phyloP scores from a whole-genome alignment of 176 grass and related monocot genomes.

The Chrysopogon serrulatus region DNA sequence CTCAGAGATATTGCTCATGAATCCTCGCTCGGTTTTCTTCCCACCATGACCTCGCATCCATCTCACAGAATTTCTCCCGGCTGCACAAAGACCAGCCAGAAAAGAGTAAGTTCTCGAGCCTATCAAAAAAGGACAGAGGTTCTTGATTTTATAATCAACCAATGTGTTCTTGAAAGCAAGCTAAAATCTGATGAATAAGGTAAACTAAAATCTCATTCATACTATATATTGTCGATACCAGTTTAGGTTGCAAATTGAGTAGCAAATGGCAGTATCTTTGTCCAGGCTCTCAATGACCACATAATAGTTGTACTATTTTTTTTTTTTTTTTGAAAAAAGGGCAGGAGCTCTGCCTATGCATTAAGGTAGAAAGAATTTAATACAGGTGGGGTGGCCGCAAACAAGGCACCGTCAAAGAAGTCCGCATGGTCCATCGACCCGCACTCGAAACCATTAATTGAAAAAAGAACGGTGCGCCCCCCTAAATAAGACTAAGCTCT shows the following conservation, averaged over 20 bases:
- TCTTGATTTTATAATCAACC: neutral
- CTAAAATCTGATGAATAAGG: neutral
- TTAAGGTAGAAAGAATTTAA: too few relatives aligned
- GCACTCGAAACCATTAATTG: too few relatives aligned
- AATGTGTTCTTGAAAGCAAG: neutral
- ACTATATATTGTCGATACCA: neutral
- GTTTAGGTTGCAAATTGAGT: neutral
- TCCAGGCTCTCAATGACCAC: neutral
- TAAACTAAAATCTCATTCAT: neutral
- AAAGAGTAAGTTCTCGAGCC: neutral
- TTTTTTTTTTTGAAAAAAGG: too few relatives aligned
- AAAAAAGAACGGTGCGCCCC: too few relatives aligned
- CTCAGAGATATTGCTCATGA: conserved; percentile 83
- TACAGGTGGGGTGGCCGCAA: too few relatives aligned
- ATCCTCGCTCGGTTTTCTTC: conserved; percentile 72
- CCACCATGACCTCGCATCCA: conserved; percentile 84
- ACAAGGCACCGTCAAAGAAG: too few relatives aligned
- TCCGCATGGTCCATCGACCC: too few relatives aligned
- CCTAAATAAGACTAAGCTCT: too few relatives aligned
- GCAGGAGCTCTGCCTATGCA: too few relatives aligned
- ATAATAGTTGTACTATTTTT: neutral
- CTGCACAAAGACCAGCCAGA: conserved; percentile 30
- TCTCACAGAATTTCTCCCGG: conserved; percentile 86
- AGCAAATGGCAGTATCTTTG: neutral
- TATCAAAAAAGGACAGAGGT: neutral